Evolutionary conservation across 768 basidiomycete species (phyloP).

Genomic region (Dacryopinax primogenitus): DNA sequence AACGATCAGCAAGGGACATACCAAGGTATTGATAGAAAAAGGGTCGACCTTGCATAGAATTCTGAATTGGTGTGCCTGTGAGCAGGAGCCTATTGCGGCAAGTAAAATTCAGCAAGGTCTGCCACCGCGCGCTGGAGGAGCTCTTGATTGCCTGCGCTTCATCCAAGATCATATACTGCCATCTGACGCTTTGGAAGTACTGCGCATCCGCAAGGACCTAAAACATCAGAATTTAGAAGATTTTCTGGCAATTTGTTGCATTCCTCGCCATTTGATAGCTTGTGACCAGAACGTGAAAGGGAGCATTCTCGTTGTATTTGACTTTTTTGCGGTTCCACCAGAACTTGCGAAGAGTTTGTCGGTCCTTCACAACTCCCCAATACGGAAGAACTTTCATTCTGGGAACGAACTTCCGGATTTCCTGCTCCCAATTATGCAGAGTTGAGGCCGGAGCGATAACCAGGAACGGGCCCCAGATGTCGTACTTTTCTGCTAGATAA

Average conservation of each 20-base stretch:
- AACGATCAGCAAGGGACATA: not conserved
- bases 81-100: conserved; percentile 89
- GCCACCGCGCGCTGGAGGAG: conserved; percentile 91
- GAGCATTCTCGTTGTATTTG: conserved; percentile 86
- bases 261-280: conserved; percentile 78
- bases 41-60: conserved; percentile 87
- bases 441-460: conserved; percentile 97
- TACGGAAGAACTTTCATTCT: conserved; percentile 88
- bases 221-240: not conserved
- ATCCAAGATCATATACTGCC: conserved; percentile 99
- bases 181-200: conserved; percentile 93
- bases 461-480: conserved; percentile 98
- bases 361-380: conserved; percentile 96
- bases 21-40: not conserved
- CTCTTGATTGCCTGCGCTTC: conserved; percentile 99
- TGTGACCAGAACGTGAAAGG: conserved; percentile 92
- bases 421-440: conserved; percentile 98
- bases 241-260: not conserved
- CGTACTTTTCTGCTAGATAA: conserved; percentile 90
- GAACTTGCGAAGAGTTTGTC: conserved; percentile 84
- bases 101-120: conserved; percentile 87
- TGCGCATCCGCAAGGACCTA: conserved; percentile 94
- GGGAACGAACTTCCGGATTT: conserved; percentile 90
- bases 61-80: conserved; percentile 97
- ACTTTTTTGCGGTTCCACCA: conserved; percentile 92